phyloP scores from a whole-genome alignment of 1,139 yeast species.

The Suhomyces choctaworum region DNA sequence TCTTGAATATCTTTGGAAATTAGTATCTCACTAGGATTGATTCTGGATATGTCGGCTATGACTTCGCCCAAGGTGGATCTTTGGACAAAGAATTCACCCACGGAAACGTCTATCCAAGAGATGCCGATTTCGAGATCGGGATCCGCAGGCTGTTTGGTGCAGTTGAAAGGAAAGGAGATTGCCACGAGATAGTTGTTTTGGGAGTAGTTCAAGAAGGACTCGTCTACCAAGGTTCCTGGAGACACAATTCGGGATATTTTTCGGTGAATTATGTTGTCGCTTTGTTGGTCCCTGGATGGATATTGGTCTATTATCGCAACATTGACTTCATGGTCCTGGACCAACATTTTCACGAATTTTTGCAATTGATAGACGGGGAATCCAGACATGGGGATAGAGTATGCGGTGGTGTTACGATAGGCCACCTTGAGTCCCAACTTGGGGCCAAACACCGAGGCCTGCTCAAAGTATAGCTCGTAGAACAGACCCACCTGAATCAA shows the following conservation, averaged over 20 bases:
- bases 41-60: constrained; percentile 60
- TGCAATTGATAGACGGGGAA: constrained; percentile 76
- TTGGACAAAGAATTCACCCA: constrained; percentile 75
- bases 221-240: constrained; percentile 92
- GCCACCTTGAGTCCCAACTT: constrained; percentile 60
- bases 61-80: constrained; percentile 57
- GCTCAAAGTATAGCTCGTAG: constrained; percentile 86
- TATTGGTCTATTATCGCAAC: constrained; percentile 84
- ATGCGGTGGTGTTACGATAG: constrained; percentile 40
- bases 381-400: constrained; percentile 81
- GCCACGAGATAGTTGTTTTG: constrained; percentile 71
- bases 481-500: constrained; percentile 88
- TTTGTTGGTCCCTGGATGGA: constrained; percentile 24
- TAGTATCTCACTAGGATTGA: constrained; percentile 67
- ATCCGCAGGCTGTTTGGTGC: constrained; percentile 45
- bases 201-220: constrained; percentile 72
- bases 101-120: constrained; percentile 86
- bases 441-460: constrained; percentile 75
- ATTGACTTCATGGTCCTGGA: constrained; percentile 63
- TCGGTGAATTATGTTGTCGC: constrained; percentile 52
- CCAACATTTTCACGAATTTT: constrained; percentile 70
- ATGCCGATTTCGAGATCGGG: constrained; percentile 60
- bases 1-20: constrained; percentile 40
- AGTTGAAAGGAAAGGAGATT: constrained; percentile 56
- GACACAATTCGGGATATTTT: constrained; percentile 79